Evolutionary conservation across 768 basidiomycete genomes (phyloP), one percentile per base, ranked within the genome.

Genomic region (Pluteus cervinus): DNA sequence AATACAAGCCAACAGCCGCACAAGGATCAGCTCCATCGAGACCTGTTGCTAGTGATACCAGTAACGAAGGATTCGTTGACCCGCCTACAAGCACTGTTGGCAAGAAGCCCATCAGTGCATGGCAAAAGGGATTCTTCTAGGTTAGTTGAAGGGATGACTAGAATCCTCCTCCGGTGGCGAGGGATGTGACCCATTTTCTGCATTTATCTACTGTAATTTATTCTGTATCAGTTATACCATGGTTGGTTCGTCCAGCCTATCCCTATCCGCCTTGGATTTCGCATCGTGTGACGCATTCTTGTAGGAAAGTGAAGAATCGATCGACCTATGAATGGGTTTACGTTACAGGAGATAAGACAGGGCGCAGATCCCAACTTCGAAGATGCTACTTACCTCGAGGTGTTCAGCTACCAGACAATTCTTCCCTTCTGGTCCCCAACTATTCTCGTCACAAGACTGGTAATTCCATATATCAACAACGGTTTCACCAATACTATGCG

Each of bases 391-490:
- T 36, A 90, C 89, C 56, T 91, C 64, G 16, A 91, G 57, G 7
- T 68, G 60, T 47, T 82, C 70, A 7, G 79, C 71, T 9, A 92
- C 80, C 1, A 77, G 44, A 40, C 87, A 89, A 46, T 92, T 93
- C 57, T 78, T 86, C 5, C 86, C 84, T 11, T 58, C 57, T 3
- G 65, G 50, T 0, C 87, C 86, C 89, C 89, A 93, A 0, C 69
- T 68, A n/a, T n/a, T n/a, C 46, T 78, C 70, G 44, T 84, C 77
- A 44, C 69, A 76, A 6, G 56, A 34, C 11, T 56, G 60, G 57
- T 81, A 86, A 41, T 73, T 65, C 74, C 77, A 88, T 3, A 87
- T 48, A 47, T 93, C 87, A 2, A 89, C 84, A 2, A 87, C 71
- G 0, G 90, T 91, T 51, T 89, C 81, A 5, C 89, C 90, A 9